phyloP scores from a whole-genome alignment of 2,329 filamentous ascomycete genomes.

The Ceratocystiopsis brevicomis region DNA sequence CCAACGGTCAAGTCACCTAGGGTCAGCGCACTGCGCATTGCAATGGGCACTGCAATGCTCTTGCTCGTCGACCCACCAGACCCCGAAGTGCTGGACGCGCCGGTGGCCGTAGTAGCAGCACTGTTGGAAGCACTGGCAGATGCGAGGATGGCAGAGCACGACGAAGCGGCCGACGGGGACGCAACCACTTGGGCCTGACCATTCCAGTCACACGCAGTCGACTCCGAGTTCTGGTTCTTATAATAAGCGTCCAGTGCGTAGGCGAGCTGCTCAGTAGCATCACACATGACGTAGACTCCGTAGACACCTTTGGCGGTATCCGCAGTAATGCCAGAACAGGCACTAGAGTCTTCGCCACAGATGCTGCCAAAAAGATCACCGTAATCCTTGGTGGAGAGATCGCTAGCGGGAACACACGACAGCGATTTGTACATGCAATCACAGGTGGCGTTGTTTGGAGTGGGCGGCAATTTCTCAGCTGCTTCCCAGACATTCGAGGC shows the following conservation, averaged over 20 bases:
- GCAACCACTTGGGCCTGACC: slow-evolving; percentile 42
- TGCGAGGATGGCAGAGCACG: slow-evolving; percentile 39
- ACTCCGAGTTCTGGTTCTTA: slow-evolving; percentile 30
- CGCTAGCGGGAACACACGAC: slow-evolving; percentile 45
- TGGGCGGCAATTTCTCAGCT: slow-evolving; percentile 54
- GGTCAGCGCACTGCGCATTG: slow-evolving; percentile 22
- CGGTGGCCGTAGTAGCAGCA: slow-evolving; percentile 28
- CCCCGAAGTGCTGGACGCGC: slow-evolving; percentile 19
- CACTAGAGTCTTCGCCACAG: slow-evolving; percentile 37
- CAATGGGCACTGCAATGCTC: slow-evolving; percentile 19
- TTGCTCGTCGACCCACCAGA: slow-evolving; percentile 14
- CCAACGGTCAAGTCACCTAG: slow-evolving; percentile 30
- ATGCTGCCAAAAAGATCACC: slow-evolving; percentile 54
- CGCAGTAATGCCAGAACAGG: slow-evolving; percentile 49
- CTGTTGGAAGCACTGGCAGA: slow-evolving; percentile 41
- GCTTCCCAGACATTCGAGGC: slow-evolving; percentile 46
- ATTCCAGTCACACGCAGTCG: slow-evolving; percentile 50
- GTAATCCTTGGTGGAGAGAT: slow-evolving; percentile 38
- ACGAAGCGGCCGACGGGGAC: slow-evolving; percentile 24
- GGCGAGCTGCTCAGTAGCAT: slow-evolving; percentile 47
- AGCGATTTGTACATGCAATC: slow-evolving; percentile 65
- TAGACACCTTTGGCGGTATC: slow-evolving; percentile 51
- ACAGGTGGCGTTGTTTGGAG: slow-evolving; percentile 63
- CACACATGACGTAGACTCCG: slow-evolving; percentile 65
- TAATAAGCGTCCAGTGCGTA: slow-evolving; percentile 62